Evolutionary conservation across 768 basidiomycete genomes (phyloP), one percentile per base, ranked within the genome.

Genomic region (Suillus variegatus): DNA sequence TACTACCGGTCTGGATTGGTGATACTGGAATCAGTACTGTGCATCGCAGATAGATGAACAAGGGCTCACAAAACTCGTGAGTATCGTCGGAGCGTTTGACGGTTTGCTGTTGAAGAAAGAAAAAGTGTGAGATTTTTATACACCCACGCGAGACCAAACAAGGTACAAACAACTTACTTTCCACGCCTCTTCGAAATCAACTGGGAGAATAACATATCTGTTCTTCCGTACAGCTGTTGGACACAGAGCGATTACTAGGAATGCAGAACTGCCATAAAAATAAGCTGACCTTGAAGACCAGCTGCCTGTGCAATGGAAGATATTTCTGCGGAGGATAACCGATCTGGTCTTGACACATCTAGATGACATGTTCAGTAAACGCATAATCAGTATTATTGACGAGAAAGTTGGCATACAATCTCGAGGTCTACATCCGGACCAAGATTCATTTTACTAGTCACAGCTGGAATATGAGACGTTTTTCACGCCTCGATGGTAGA

Each of bases 141-240:
- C 68, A 61, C 61, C 58, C 61, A 70, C 44, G 66, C 62, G 60
- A 43, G 66, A 66, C 73, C 80, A 85, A 84, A 83, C 74, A 86
- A 69, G 40, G 65, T 12, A 69, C 74, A 88, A 90, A 88, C 69
- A 85, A 86, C 93, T 73, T 70, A 97, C 95, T 86, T 98, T 99
- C 96, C 96, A 99, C 75, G 95, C 95, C 78, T 99, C 97, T 76
- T 99, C 97, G 72, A 99, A 99, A 85, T 99, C 97, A 16, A 91
- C 87, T 0, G 97, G 97, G 25, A 99, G 82, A 74, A 99, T 96
- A 55, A 99, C 88, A 80, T 99, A 99, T 73, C 97, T 91, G 78
- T 99, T 98, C 82, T 98, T 98, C 65, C 97, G 90, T 18, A 99
- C 97, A 69, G 96, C 96, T 95, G 69, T 49, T 47, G 60, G 65